phyloP scores from a whole-genome alignment of 257 asterid species.

The Fraxinus americana region DNA sequence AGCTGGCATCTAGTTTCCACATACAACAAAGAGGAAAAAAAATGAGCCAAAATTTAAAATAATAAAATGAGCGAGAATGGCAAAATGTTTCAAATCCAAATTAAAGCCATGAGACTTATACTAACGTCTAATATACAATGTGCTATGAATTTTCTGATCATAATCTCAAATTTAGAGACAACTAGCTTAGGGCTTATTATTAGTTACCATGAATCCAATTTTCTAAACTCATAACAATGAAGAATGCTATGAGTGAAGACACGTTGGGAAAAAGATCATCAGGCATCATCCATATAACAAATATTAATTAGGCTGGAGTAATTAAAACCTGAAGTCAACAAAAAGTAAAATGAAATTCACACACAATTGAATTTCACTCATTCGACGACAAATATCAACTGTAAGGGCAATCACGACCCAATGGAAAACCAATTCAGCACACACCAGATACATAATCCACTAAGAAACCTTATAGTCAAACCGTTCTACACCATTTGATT shows the following conservation, averaged over 20 bases:
- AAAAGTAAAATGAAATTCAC: not conserved
- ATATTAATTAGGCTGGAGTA: not conserved
- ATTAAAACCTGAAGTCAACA: not conserved
- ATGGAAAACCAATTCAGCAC: not conserved
- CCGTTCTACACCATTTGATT: not conserved
- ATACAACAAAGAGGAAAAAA: not conserved
- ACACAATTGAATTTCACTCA: not conserved
- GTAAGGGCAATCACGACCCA: not conserved
- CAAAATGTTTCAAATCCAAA: not conserved
- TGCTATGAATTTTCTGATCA: not conserved
- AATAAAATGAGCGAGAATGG: not conserved
- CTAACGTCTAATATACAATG: not conserved
- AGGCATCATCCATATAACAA: not conserved
- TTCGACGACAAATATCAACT: not conserved
- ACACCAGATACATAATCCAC: not conserved
- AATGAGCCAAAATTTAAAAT: not conserved
- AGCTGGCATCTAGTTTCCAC: constrained; percentile 53
- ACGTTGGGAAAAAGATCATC: not conserved
- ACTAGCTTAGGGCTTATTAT: not conserved
- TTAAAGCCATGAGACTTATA: not conserved
- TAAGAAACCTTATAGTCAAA: not conserved
- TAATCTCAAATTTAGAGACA: not conserved
- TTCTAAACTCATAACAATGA: not conserved
- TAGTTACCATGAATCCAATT: not conserved
- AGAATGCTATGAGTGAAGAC: not conserved